phyloP scores from a whole-genome alignment of 805 yeast genomes.

The Kluyveromyces lactis region DNA sequence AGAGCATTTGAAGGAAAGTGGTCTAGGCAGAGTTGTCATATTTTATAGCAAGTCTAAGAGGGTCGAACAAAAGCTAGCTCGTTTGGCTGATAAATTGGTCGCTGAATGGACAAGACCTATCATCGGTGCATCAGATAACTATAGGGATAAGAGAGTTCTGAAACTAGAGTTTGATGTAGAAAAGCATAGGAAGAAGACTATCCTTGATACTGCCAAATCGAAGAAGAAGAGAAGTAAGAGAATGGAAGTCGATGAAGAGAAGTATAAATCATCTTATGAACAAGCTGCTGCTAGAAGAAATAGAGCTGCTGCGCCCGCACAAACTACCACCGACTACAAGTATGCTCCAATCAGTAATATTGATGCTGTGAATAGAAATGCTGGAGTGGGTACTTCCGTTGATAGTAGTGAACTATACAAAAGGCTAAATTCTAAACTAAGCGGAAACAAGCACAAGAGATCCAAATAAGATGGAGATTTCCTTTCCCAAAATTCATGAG shows the following conservation, averaged over 20 bases:
- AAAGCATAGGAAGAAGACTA: constrained; percentile 34
- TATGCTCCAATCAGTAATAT: constrained; percentile 78
- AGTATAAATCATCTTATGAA: constrained; percentile 52
- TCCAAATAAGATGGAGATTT: not conserved
- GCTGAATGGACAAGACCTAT: constrained; percentile 99
- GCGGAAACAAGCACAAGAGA: constrained; percentile 5
- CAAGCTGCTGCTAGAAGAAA: constrained; percentile 86
- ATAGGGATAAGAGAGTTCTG: constrained; percentile 74
- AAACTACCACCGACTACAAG: constrained; percentile 79
- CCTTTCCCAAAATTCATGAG: no score
- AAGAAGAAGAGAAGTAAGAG: constrained; percentile 26
- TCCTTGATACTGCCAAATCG: constrained; percentile 25
- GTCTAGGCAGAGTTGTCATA: constrained; percentile 87
- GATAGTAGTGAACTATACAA: constrained; percentile 73
- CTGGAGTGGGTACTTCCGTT: constrained; percentile 44
- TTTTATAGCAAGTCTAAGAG: constrained; percentile 86
- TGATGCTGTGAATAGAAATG: constrained; percentile 30
- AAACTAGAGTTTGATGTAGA: constrained; percentile 60
- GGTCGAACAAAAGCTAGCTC: constrained; percentile 79
- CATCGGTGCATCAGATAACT: constrained; percentile 90
- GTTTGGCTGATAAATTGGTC: constrained; percentile 81
- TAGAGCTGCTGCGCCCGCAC: constrained; percentile 94
- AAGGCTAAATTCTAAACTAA: constrained; percentile 48
- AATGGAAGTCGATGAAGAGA: constrained; percentile 9
- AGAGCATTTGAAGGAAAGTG: constrained; percentile 88